Base-by-base conservation (phyloP, 208 protist species). In the Trypanosoma avium region DNA sequence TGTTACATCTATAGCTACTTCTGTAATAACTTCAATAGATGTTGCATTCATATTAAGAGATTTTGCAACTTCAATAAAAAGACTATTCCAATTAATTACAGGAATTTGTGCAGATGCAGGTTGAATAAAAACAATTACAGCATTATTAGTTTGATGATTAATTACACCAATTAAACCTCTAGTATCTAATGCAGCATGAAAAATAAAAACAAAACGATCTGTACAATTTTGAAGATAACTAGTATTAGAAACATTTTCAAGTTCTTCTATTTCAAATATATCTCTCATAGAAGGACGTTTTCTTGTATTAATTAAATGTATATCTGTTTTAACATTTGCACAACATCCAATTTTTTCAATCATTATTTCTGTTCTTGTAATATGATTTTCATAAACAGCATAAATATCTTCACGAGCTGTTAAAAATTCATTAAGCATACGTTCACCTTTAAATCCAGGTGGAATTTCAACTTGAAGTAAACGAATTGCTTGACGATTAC, bases 61-160 rank as follows among this genome's bases (percentile, higher is more conserved):
- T 54, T 61, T 49, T 19, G 84, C 71, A 7, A 79, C 83, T 48
- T 96, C 91, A 29, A 83, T 72, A 50, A 75, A 61, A 12, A 96
- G 55, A 15, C 64, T 46, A 29, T 56, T n/a, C 84, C 84, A 93
- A 50, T 85, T 81, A 53, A 94, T 66, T 15, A 55, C 32, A 27
- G 88, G 87, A n/a, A 74, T 73, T 0, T 81, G 73, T 3, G 86
- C 87, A 42, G 82, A 81, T 8, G 86, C 80, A 12, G 91, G 77
- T 61, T 96, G 91, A 17, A 96, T 52, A 64, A 93, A 80, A 26
- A 94, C 78, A 9, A 92, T 79, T 1, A 82, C 30, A 21, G 76
- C 87, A 3, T 60, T 68, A 26, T 73, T 71, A 0, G 83, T 69
- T 26, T 83, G 73, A 27, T 68, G 81, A 73, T 86, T 86, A 8